Evolutionary conservation across 805 yeast species (phyloP).

Genomic region (Nakazawaea wickerhamii): DNA sequence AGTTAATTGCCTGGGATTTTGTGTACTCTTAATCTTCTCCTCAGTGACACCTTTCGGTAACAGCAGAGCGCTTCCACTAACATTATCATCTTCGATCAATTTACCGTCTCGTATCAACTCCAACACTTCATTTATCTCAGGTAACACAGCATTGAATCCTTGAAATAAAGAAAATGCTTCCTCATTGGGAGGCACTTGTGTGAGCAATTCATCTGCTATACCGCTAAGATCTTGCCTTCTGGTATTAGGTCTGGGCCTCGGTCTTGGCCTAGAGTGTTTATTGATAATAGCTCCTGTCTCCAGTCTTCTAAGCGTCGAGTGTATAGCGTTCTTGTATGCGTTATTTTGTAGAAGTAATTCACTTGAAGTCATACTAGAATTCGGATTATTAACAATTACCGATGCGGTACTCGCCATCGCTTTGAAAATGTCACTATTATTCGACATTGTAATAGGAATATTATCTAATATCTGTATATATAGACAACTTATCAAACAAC

Average conservation of each 20-base stretch:
- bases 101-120: constrained; percentile 22
- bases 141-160: constrained; percentile 59
- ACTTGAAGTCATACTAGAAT: constrained; percentile 13
- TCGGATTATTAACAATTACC: constrained; percentile 33
- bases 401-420: constrained; percentile 55
- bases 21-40: constrained; percentile 36
- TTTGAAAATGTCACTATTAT: constrained; percentile 29
- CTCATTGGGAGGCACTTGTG: constrained; percentile 39
- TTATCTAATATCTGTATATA: too few relatives aligned
- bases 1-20: constrained; percentile 33
- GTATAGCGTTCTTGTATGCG: constrained; percentile 40
- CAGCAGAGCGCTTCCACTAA: background rate
- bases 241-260: constrained; percentile 13
- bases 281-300: constrained; percentile 21
- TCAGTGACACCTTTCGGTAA: constrained; percentile 36
- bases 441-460: too few relatives aligned
- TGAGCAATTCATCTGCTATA: constrained; percentile 57
- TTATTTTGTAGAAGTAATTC: constrained; percentile 20
- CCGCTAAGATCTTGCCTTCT: constrained; percentile 29
- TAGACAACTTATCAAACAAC: too few relatives aligned
- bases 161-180: constrained; percentile 53
- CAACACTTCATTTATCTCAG: constrained; percentile 43
- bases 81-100: constrained; percentile 11
- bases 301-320: constrained; percentile 33
- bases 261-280: constrained; percentile 17